Evolutionary conservation across 179 eudicot species (phyloP), one percentile per base, ranked within the genome.

Genomic region (Beta lomatogona): DNA sequence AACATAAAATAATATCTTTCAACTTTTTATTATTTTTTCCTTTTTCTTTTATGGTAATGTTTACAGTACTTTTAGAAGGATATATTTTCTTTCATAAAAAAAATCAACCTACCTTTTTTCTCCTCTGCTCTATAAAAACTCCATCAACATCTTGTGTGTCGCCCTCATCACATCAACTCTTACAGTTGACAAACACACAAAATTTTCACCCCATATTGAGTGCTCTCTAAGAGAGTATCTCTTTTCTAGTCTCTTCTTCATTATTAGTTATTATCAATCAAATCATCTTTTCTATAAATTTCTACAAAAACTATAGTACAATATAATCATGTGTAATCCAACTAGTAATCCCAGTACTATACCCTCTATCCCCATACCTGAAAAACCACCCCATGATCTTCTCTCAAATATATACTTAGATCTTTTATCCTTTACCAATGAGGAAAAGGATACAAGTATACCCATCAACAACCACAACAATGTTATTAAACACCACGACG

Each of bases 201-300:
- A 21, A 15, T 19, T 45, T 19, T 45, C 2, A 14, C 4, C n/a
- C 44, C n/a, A n/a, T n/a, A n/a, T 36, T 72, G 90, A 85, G 88
- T 83, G 88, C 86, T 83, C 86, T 85, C 77, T 73, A 86, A 70
- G 83, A 81, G 88, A 86, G 87, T 89, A 88, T 89, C 88, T 82
- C 79, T 54, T 2, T 36, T 36, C 41, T 0, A 3, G 3, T 36
- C 22, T 15, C 31, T 7, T 16, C 25, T 13, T 7, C 4, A 25
- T 25, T 5, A 22, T 79, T 70, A 48, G 44, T 2, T 21, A 7
- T 13, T 36, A 54, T 60, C 54, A 48, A 48, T 48, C 52, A 48
- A 36, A 36, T 36, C 41, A 48, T 4, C 13, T 58, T 71, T 6
- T 19, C 31, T 50, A 70, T 54, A 71, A 14, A 2, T 9, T 4